These are phyloP conservation scores for Musa troglodytarum DNA, from an alignment of 176 grass and related monocot genomes.

Conservation along the genomic window DNA sequence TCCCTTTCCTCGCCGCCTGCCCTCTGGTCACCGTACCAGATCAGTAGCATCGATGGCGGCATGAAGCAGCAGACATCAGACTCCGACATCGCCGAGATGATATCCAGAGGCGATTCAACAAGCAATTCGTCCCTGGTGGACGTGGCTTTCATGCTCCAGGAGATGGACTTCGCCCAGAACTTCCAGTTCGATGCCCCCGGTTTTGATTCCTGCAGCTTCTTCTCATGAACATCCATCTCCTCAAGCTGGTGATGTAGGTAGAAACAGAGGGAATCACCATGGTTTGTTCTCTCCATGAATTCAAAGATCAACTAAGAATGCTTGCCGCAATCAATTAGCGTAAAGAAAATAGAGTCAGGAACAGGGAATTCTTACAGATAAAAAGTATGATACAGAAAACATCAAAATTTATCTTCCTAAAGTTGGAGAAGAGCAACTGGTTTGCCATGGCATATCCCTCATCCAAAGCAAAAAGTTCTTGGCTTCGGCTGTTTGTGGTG, in stretches of 20 bases:
- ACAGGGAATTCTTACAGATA: not conserved
- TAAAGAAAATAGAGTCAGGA: too few species aligned
- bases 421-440: not conserved
- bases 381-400: not conserved
- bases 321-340: not conserved
- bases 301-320: not conserved
- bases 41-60: conserved; percentile 5
- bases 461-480: not conserved
- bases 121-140: conserved; percentile 23
- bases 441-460: not conserved
- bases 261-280: not conserved
- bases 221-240: not conserved
- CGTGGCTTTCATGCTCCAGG: conserved; percentile 22
- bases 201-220: conserved; percentile 4
- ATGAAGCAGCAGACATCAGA: not conserved
- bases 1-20: conserved; percentile 21
- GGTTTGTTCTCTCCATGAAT: not conserved
- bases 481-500: not conserved
- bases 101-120: conserved; percentile 6
- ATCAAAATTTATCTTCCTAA: not conserved
- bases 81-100: conserved; percentile 17
- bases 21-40: not conserved
- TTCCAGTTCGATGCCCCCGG: conserved; percentile 6
- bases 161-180: conserved; percentile 4
- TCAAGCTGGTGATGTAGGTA: not conserved